Conservation (phyloP, 805 yeast genomes). For the Wickerhamiella azymoides region DNA sequence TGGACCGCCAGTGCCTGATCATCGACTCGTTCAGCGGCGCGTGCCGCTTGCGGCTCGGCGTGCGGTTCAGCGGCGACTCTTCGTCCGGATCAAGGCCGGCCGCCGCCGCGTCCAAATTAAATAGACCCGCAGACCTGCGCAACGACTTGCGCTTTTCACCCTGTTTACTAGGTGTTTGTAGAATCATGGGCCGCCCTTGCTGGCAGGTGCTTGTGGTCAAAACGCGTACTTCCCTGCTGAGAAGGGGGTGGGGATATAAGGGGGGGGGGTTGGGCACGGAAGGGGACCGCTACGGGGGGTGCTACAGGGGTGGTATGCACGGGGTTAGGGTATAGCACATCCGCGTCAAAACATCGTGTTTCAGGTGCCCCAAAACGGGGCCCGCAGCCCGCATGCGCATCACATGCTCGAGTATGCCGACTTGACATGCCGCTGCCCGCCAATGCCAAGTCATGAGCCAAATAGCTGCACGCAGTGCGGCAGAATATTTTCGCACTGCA, state of each 20-base stretch:
- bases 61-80: constrained; percentile 8
- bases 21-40: constrained; percentile 15
- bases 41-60: constrained; percentile 17
- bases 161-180: constrained; percentile 1
- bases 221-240: not conserved
- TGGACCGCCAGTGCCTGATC: constrained; percentile 6
- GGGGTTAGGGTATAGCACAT: not conserved
- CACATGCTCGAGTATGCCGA: too few relatives aligned
- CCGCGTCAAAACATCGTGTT: not conserved
- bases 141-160: constrained; percentile 16
- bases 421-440: too few relatives aligned
- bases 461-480: too few relatives aligned
- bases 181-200: constrained; percentile 3
- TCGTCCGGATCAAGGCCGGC: constrained; percentile 1
- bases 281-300: not conserved
- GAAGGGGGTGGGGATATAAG: not conserved
- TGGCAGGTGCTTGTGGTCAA: not conserved
- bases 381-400: too few relatives aligned
- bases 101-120: constrained; percentile 28
- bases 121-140: constrained; percentile 29
- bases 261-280: not conserved
- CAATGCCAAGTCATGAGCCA: too few relatives aligned
- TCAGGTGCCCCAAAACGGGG: not conserved
- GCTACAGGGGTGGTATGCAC: not conserved
- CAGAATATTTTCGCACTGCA: too few relatives aligned